phyloP scores from a whole-genome alignment of 495 filamentous ascomycete genomes.

The Delitschia confertaspora region DNA sequence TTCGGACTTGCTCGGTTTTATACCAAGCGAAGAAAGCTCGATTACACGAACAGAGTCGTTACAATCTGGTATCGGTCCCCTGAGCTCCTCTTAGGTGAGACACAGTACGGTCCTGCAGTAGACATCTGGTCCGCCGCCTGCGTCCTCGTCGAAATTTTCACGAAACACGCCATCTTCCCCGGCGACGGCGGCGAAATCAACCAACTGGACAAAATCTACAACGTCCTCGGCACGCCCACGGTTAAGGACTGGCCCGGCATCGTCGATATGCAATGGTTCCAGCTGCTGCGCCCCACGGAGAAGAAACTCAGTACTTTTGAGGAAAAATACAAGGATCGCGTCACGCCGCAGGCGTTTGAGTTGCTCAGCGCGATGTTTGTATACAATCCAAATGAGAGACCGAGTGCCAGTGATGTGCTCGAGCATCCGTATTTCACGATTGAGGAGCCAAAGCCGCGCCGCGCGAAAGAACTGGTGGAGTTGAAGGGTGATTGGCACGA shows the following conservation, averaged over 20 bases:
- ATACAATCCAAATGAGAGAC: constrained; percentile 79
- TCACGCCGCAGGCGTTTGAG: constrained; percentile 68
- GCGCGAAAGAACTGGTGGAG: constrained; percentile 74
- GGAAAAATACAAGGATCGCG: constrained; percentile 62
- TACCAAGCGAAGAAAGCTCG: constrained; percentile 80
- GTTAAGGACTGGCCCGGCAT: constrained; percentile 77
- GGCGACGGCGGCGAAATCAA: constrained; percentile 91
- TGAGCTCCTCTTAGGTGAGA: constrained; percentile 88
- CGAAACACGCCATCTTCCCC: constrained; percentile 86
- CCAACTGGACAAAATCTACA: constrained; percentile 92
- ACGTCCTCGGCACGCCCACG: constrained; percentile 83
- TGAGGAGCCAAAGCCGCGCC: constrained; percentile 70
- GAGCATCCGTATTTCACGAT: constrained; percentile 80
- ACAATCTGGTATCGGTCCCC: constrained; percentile 97
- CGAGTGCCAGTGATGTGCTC: constrained; percentile 75
- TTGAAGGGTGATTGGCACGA: constrained; percentile 98
- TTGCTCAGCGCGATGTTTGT: constrained; percentile 71
- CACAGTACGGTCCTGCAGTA: constrained; percentile 85
- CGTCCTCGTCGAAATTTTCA: constrained; percentile 95
- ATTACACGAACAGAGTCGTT: constrained; percentile 98
- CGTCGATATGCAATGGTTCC: constrained; percentile 91
- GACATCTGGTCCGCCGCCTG: constrained; percentile 98
- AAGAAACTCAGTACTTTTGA: constrained; percentile 70
- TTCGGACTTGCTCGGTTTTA: constrained; percentile 98
- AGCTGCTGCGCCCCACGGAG: constrained; percentile 70